Evolutionary conservation across 495 filamentous ascomycete genomes (phyloP).

Genomic region (Jackrogersella multiformis): DNA sequence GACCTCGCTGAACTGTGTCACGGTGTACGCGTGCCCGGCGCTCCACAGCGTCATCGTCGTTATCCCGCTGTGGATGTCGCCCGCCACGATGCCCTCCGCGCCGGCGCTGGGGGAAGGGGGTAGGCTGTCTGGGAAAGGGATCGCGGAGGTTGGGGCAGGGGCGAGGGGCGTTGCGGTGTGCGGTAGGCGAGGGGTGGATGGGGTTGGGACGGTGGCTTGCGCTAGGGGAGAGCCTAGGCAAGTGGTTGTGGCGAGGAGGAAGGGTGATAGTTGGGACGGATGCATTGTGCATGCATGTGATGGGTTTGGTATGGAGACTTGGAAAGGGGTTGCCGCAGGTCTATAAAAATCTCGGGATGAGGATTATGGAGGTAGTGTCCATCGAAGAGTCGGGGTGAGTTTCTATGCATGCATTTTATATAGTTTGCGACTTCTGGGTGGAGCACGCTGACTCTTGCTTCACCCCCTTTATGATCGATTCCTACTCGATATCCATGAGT

Average conservation of each 20-base stretch:
- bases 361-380: neutral
- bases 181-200: neutral
- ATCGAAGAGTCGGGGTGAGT: neutral
- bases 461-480: neutral
- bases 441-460: neutral
- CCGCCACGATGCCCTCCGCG: too few relatives aligned
- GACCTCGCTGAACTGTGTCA: conserved; percentile 5
- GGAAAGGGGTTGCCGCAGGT: neutral
- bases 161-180: neutral
- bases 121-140: neutral
- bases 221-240: neutral
- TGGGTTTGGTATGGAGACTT: neutral
- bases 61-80: neutral
- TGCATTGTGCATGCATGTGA: neutral
- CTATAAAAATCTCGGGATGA: neutral
- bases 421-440: neutral
- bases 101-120: neutral
- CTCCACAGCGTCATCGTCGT: neutral
- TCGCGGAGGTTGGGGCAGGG: neutral
- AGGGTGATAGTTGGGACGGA: neutral
- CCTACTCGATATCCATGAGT: neutral
- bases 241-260: neutral
- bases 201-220: neutral
- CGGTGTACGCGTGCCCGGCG: neutral
- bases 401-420: conserved; percentile 1